Evolutionary conservation across 352 stramenopile genomes (phyloP), one percentile per base, ranked within the genome.

Genomic region (Globisporangium paroecandrum): DNA sequence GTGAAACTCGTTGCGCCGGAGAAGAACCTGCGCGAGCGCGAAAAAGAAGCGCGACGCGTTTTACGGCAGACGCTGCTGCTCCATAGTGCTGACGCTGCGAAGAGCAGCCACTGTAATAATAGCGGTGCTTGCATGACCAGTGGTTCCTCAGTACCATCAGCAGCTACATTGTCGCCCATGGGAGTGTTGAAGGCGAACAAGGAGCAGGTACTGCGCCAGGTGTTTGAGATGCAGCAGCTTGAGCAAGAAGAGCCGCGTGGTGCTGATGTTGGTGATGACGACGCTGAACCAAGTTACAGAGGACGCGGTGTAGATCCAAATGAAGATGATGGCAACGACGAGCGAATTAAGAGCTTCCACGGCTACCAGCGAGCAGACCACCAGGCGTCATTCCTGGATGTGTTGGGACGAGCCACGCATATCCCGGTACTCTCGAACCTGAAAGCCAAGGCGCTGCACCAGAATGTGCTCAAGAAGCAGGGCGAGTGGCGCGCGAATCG

Each of bases 31-130:
- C 76, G 77, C 8, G 69, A 58, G 57, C 71, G 79, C 34, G 79
- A 87, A 62, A 64, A 78, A 46, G 66, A 78, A 46, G 81, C 81
- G 29, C 73, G 70, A 36, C 59, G 71, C 18, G 61, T 85, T 20
- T 64, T 89, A 1, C 68, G 62, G 22, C 73, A 71, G 8, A 69
- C 82, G 36, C 66, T 89, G 0, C 59, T 72, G 4, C 24, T 74
- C 25, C 49, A 25, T n/a, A 54, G 15, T 8, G 47, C 22, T 10
- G 36, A 7, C 27, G 29, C 24, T 24, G 6, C 22, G 4, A 29
- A 38, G 22, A 61, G n/a, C 1, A 38, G n/a, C 4, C 7, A 20
- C 13, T 34, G 13, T 58, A 29, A n/a, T 34, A 20, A 10, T 10
- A 9, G n/a, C 12, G 57, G 57, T 49, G 20, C 20, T 49, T 25